Base-by-base conservation (phyloP, 1,284 basidiomycete species). In the Sphaerobolus stellatus region DNA sequence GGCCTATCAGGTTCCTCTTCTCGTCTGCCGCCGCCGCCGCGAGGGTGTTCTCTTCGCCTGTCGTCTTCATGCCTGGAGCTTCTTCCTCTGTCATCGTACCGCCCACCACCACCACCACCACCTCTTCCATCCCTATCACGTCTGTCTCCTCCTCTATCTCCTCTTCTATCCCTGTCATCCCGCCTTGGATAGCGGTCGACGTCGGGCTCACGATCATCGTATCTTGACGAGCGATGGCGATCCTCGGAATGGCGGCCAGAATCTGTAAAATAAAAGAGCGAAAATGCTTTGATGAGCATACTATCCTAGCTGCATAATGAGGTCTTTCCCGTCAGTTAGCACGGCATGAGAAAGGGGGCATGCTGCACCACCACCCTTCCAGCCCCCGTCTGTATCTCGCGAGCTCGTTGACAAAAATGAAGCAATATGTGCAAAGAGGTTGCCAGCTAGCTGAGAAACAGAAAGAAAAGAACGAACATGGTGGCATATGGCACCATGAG, bases 81-180 rank as follows among this genome's bases (percentile, higher is more conserved):
- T 62, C 69, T 66, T 40, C 67, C 59, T 60, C 72, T 68, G 20
- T 81, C 76, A 16, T 81, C 77, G 52, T 68, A 66, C 58, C 74
- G 68, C 38, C 68, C 2, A 46, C 66, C 60, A 45, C 75, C 50
- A 27, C 58, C 53, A 43, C 57, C 51, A n/a, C 60, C 59, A n/a
- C 56, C 61, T 53, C 48, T 64, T 36, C 38, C 56, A 52, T 41
- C 56, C 46, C 60, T 54, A 29, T 52, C 48, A 16, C 59, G 56
- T 28, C 60, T 56, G 40, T 62, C 60, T 36, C 57, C 47, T 14
- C 60, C 56, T 52, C 63, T 59, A 33, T 63, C 62, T 24, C 67
- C 61, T 25, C 65, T 58, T 44, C 61, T 58, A 43, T 66, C 58
- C 40, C 59, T 46, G 33, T 63, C 62, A 34, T 61, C 53, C 13